Evolutionary conservation across 495 filamentous ascomycete species (phyloP), one percentile per base, ranked within the genome.

Genomic region (Elaphomyces granulatus): DNA sequence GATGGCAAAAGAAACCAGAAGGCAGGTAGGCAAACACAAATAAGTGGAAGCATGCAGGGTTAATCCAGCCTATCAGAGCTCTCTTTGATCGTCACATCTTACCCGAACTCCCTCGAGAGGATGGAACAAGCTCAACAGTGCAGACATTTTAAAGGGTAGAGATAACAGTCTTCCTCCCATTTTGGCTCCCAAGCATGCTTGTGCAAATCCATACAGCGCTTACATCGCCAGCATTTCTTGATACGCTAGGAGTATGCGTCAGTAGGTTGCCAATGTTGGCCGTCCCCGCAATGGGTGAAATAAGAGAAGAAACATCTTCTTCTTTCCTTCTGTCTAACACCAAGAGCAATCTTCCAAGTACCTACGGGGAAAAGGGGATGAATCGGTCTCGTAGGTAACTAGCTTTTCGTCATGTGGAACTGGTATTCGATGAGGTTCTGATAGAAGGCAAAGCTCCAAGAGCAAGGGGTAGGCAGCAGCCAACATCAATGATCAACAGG

Each of bases 21-120:
- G n/a, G n/a, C n/a, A n/a, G n/a, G n/a, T n/a, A n/a, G n/a, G n/a
- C n/a, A n/a, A n/a, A n/a, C n/a, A n/a, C n/a, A n/a, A n/a, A n/a
- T n/a, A n/a, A n/a, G n/a, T n/a, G n/a, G n/a, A n/a, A n/a, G n/a
- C n/a, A n/a, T n/a, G n/a, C n/a, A n/a, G n/a, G n/a, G n/a, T n/a
- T n/a, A n/a, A n/a, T n/a, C 23, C 23, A 28, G 23, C 53, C 58
- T 51, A 63, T 67, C 63, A 65, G 63, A 62, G 63, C 63, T 67
- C 63, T 67, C 63, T 67, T 67, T 65, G 60, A 49, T 46, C 55
- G 37, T 65, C 63, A 63, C 52, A 48, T 45, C 34, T 19, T 17
- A 4, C 35, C 10, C 17, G n/a, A 20, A 52, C 60, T 58, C 30
- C 10, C 12, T 15, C 23, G 19, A n/a, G 16, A 10, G 23, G 23